Evolutionary conservation across 495 filamentous ascomycete genomes (phyloP).

Genomic region (Diplogelasinospora grovesii): DNA sequence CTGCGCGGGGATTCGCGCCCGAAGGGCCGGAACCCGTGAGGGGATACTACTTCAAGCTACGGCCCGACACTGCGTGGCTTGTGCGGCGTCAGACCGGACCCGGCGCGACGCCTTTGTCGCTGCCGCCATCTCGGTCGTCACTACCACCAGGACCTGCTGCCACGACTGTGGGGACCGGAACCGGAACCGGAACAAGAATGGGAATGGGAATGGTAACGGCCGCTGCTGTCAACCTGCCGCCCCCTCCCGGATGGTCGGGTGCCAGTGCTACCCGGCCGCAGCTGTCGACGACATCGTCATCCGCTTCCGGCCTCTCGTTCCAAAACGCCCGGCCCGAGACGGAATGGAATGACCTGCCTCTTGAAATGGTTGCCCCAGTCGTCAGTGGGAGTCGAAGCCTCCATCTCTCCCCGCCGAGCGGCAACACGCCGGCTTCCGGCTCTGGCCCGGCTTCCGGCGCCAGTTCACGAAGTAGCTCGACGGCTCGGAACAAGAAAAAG

Average conservation of each 20-base stretch:
- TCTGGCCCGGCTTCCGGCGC: conserved; percentile 31
- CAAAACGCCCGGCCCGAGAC: conserved; percentile 44
- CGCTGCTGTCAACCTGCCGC: conserved; percentile 26
- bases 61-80: conserved; percentile 71
- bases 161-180: background rate
- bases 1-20: conserved; percentile 64
- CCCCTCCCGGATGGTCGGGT: conserved; percentile 2
- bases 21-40: conserved; percentile 46
- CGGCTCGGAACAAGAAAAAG: conserved; percentile 36
- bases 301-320: conserved; percentile 35
- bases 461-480: conserved; percentile 42
- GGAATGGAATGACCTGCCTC: conserved; percentile 54
- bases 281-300: conserved; percentile 12
- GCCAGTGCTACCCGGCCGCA: conserved; percentile 7
- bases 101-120: background rate
- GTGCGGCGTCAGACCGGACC: conserved; percentile 45
- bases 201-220: too few relatives aligned
- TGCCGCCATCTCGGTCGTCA: background rate
- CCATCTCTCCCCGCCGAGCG: conserved; percentile 3
- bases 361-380: conserved; percentile 36
- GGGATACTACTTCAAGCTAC: conserved; percentile 81
- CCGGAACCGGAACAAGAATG: conserved; percentile 3
- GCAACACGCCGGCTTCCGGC: too few relatives aligned
- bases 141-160: background rate
- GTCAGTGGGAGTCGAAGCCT: conserved; percentile 4